Percentiles rank a stretch among this genome's conserved stretches.
Evolutionary conservation across 768 basidiomycete genomes (phyloP).

Genomic region (Lactifluus volemus): DNA sequence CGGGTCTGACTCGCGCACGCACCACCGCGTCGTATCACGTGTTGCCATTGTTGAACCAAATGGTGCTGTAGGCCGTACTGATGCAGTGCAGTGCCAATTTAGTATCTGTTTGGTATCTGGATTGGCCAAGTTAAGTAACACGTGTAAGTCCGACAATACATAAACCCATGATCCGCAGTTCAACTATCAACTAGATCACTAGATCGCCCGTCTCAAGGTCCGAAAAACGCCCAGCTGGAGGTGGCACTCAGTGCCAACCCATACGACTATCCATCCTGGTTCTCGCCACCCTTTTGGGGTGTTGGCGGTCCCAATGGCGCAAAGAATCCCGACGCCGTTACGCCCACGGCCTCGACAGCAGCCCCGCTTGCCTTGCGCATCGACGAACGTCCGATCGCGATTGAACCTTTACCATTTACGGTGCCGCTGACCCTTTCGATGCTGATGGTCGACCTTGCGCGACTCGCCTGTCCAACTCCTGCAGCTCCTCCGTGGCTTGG

Average conservation of each 20-base stretch:
- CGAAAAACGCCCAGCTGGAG: no score
- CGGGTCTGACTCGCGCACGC: conserved; percentile 1
- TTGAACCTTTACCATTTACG: conserved; percentile 41
- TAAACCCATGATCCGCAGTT: not conserved
- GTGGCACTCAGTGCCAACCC: not conserved
- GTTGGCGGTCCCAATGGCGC: conserved; percentile 23
- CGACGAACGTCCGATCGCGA: conserved; percentile 55
- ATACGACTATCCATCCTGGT: not conserved
- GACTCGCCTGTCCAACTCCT: conserved; percentile 32
- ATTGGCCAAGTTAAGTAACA: not conserved
- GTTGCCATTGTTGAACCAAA: not conserved
- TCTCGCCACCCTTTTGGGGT: not conserved
- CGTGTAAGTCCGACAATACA: not conserved
- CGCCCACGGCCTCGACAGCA: conserved; percentile 64
- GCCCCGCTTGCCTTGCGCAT: conserved; percentile 56
- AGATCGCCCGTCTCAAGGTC: not conserved
- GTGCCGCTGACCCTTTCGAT: conserved; percentile 41
- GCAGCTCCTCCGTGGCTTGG: conserved; percentile 23
- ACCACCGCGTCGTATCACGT: conserved; percentile 4
- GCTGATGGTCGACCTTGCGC: conserved; percentile 52
- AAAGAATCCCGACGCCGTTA: conserved; percentile 77
- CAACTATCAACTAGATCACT: no score
- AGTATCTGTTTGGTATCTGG: not conserved
- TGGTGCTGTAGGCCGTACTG: no score
- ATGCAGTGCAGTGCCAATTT: no score